phyloP scores from a whole-genome alignment of 2,329 filamentous ascomycete species.

The Septoria petroselini region DNA sequence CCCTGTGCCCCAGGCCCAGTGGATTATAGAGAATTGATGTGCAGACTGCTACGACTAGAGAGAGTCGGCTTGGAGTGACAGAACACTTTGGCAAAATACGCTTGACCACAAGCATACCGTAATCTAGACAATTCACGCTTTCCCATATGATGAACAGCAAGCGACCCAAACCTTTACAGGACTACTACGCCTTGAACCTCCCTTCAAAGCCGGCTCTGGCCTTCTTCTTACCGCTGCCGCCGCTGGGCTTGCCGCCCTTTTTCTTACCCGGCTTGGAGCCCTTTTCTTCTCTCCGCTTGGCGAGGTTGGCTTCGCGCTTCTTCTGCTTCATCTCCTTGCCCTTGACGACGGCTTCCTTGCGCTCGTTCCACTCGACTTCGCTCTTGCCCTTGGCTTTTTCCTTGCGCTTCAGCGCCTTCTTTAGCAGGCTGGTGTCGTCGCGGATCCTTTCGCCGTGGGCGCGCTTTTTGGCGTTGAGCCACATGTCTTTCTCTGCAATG shows the following conservation, averaged over 20 bases:
- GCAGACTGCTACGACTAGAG: no score
- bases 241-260: conserved; percentile 55
- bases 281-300: conserved; percentile 71
- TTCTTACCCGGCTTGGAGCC: conserved; percentile 69
- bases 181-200: conserved; percentile 56
- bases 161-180: not conserved
- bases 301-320: conserved; percentile 55
- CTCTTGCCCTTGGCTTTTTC: conserved; percentile 87
- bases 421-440: conserved; percentile 81
- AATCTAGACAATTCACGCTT: no score
- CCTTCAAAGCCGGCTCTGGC: conserved; percentile 60
- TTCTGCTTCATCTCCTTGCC: conserved; percentile 50
- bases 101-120: no score
- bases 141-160: not conserved
- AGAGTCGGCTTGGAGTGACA: no score
- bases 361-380: conserved; percentile 71
- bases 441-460: conserved; percentile 85
- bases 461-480: conserved; percentile 85
- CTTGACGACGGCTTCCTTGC: conserved; percentile 46
- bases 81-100: no score
- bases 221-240: conserved; percentile 57
- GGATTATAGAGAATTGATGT: no score
- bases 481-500: conserved; percentile 88
- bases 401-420: conserved; percentile 93
- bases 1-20: no score